Evolutionary conservation across 164 flowering plant species (phyloP).

Genomic region (Chloranthus sessilifolius): DNA sequence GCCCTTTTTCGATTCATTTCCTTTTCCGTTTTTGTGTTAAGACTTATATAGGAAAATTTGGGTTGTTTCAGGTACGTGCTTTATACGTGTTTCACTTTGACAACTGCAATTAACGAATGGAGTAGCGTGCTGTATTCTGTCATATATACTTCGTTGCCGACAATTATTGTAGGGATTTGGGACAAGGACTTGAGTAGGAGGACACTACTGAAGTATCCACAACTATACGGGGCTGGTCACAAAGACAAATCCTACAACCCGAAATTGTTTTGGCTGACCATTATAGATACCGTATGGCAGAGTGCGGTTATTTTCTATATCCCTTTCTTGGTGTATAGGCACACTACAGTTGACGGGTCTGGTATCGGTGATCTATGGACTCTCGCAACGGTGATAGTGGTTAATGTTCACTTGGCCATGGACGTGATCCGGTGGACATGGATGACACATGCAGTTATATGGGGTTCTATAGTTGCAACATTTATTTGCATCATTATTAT

Average conservation of each 20-base stretch:
- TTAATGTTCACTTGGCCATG: constrained; percentile 72
- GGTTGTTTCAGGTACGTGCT: not conserved
- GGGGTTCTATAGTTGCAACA: constrained; percentile 76
- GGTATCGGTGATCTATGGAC: constrained; percentile 74
- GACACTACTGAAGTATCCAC: constrained; percentile 3
- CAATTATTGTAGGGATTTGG: not conserved
- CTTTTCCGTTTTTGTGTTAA: no score
- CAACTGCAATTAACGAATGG: not conserved
- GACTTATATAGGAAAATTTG: not conserved
- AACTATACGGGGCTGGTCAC: constrained; percentile 1
- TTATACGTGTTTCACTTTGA: not conserved
- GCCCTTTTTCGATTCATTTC: no score
- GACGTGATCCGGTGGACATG: constrained; percentile 67
- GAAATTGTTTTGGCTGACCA: not conserved
- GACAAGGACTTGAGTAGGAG: not conserved
- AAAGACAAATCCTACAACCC: not conserved
- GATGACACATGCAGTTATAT: constrained; percentile 63
- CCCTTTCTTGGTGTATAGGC: constrained; percentile 16
- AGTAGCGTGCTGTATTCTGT: not conserved
- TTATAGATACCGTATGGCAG: not conserved
- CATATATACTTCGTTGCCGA: constrained; percentile 1
- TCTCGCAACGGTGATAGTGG: constrained; percentile 55
- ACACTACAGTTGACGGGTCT: constrained; percentile 41
- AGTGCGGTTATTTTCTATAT: not conserved
- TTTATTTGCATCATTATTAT: constrained; percentile 52